Percentiles rank a stretch among this genome's conserved stretches.
phyloP scores from a whole-genome alignment of 305 asterid genomes.

The Solanum hybrid region DNA sequence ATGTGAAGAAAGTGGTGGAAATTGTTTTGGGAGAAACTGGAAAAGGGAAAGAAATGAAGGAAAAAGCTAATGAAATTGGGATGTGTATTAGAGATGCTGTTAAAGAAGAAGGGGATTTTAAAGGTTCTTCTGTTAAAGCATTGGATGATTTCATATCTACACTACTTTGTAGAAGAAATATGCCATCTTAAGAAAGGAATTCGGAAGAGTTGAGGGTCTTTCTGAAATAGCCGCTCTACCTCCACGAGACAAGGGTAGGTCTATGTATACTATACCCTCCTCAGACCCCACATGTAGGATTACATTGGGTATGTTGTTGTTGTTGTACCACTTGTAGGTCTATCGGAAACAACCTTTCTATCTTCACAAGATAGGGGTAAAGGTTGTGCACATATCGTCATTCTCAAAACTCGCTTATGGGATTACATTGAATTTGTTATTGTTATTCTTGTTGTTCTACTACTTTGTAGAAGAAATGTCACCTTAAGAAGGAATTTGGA shows the following conservation, averaged over 20 bases:
- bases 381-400: neutral
- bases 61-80: conserved; percentile 44
- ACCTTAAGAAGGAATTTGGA: no score
- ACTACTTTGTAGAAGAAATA: conserved; percentile 14
- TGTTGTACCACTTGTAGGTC: neutral
- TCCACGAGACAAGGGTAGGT: neutral
- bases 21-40: conserved; percentile 36
- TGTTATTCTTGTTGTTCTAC: neutral
- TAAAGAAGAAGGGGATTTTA: conserved; percentile 26
- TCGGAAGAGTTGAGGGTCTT: neutral
- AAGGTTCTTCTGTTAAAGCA: conserved; percentile 52
- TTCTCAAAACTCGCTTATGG: neutral
- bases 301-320: neutral
- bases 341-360: neutral
- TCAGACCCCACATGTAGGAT: neutral
- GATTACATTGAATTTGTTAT: fast-evolving
- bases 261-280: neutral
- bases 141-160: conserved; percentile 51
- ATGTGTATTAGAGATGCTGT: conserved; percentile 46
- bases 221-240: fast-evolving
- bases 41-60: conserved; percentile 53
- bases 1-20: conserved; percentile 52
- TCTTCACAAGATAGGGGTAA: neutral
- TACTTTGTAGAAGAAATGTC: neutral
- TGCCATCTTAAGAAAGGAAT: neutral